Conservation (phyloP, 352 stramenopile species). For the Phytopythium aichiense region DNA sequence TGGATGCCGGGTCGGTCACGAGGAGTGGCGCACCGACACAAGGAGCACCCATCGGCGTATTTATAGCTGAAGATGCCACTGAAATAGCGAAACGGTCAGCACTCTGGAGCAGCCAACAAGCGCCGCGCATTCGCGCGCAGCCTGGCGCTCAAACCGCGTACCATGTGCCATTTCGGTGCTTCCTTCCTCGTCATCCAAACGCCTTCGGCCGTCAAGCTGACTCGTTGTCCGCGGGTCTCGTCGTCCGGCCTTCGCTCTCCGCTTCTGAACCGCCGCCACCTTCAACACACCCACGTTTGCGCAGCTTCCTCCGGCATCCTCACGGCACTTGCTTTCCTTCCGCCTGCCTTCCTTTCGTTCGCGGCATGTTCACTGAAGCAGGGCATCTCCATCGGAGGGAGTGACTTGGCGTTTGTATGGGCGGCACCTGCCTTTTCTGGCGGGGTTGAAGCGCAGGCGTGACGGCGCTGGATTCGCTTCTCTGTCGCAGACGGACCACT, state of each 20-base stretch:
- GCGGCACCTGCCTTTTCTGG: neutral
- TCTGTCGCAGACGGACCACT: neutral
- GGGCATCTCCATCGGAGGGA: too few species aligned
- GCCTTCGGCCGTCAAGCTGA: too few species aligned
- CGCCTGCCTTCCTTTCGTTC: neutral
- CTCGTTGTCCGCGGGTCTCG: too few species aligned
- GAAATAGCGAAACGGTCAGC: neutral
- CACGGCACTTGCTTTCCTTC: neutral
- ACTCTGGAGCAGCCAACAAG: too few species aligned
- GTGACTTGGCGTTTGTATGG: neutral
- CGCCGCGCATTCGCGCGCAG: too few species aligned
- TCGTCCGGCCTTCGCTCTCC: too few species aligned
- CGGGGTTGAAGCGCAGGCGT: neutral
- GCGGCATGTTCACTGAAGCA: neutral
- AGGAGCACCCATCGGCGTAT: neutral
- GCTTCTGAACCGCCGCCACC: too few species aligned
- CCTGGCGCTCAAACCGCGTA: too few species aligned
- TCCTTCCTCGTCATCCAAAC: too few species aligned
- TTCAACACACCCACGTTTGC: neutral
- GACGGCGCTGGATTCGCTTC: neutral
- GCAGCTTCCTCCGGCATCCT: too few species aligned
- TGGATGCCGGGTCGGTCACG: neutral
- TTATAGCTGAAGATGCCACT: neutral
- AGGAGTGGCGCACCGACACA: neutral
- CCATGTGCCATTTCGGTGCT: too few species aligned